Conservation (phyloP, 805 yeast genomes). For the Candida maesae region DNA sequence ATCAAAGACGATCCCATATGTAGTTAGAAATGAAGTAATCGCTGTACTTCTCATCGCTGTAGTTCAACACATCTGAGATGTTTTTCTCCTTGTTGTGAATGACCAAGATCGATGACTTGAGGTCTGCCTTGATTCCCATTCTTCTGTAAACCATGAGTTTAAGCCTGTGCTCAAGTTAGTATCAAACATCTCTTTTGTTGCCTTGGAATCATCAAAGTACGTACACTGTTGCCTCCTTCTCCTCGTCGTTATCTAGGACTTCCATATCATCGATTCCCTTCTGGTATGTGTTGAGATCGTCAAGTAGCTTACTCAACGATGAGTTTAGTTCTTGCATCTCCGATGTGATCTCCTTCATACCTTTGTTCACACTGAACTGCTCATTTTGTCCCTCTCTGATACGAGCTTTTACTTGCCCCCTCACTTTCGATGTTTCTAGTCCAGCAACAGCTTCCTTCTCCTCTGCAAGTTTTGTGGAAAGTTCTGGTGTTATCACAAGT, state of each 20-base stretch:
- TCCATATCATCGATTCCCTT: slow-evolving; percentile 32
- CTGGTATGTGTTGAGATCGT: slow-evolving; percentile 33
- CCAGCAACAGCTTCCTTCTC: slow-evolving; percentile 21
- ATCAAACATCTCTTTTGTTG: background rate
- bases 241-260: slow-evolving; percentile 26
- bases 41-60: slow-evolving; percentile 49
- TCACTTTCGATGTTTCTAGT: slow-evolving; percentile 28
- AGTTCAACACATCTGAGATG: slow-evolving; percentile 45
- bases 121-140: slow-evolving; percentile 52
- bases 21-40: slow-evolving; percentile 70
- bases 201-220: slow-evolving; percentile 5
- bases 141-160: slow-evolving; percentile 58
- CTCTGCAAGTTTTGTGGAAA: slow-evolving; percentile 16
- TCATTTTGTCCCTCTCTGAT: slow-evolving; percentile 37
- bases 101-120: slow-evolving; percentile 39
- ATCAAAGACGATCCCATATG: slow-evolving; percentile 64
- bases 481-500: no score
- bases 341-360: slow-evolving; percentile 45
- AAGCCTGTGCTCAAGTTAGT: slow-evolving; percentile 25
- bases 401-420: slow-evolving; percentile 30
- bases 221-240: slow-evolving; percentile 39
- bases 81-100: slow-evolving; percentile 47
- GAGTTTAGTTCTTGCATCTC: slow-evolving; percentile 38
- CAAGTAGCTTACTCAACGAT: slow-evolving; percentile 35
- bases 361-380: slow-evolving; percentile 50